phyloP scores from a whole-genome alignment of 2,329 filamentous ascomycete genomes.

The Penicillium freii region DNA sequence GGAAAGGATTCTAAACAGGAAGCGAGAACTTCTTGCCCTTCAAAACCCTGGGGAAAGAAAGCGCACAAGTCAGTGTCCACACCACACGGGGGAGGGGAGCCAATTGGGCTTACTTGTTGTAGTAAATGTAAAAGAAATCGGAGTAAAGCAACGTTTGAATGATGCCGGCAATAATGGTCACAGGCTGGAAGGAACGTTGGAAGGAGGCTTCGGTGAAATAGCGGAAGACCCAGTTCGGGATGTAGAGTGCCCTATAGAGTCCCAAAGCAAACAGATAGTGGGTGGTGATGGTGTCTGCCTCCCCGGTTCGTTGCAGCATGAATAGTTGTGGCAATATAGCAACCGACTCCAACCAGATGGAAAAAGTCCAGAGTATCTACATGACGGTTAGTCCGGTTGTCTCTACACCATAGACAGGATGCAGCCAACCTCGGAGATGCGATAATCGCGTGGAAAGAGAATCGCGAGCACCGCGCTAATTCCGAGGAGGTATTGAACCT shows the following conservation, averaged over 20 bases:
- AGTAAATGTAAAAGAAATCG: constrained; percentile 99
- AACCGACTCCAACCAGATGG: constrained; percentile 95
- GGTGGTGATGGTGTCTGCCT: constrained; percentile 98
- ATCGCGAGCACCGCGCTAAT: constrained; percentile 76
- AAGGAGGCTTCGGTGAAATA: constrained; percentile 77
- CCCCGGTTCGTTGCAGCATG: constrained; percentile 95
- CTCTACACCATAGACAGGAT: constrained; percentile 4
- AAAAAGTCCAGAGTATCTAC: constrained; percentile 93
- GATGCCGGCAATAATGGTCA: constrained; percentile 83
- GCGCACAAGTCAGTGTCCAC: constrained; percentile 1
- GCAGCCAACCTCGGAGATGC: constrained; percentile 60
- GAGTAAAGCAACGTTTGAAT: constrained; percentile 95
- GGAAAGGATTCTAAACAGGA: constrained; percentile 59
- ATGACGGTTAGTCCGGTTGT: constrained; percentile 9
- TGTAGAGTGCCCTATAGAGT: constrained; percentile 88
- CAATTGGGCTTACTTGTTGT: constrained; percentile 70
- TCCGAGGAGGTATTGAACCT: constrained; percentile 87
- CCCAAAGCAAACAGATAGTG: constrained; percentile 96
- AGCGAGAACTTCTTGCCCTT: constrained; percentile 87
- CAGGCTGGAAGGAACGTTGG: constrained; percentile 80
- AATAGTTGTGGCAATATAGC: constrained; percentile 97
- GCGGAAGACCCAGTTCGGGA: constrained; percentile 96
- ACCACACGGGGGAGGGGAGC: too few species aligned
- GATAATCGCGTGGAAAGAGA: constrained; percentile 83
- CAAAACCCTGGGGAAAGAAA: constrained; percentile 54